A percentile compares a stretch with the other conserved stretches of the same genome.
phyloP scores from a whole-genome alignment of 2,329 filamentous ascomycete genomes.

The Talaromyces sp. region DNA sequence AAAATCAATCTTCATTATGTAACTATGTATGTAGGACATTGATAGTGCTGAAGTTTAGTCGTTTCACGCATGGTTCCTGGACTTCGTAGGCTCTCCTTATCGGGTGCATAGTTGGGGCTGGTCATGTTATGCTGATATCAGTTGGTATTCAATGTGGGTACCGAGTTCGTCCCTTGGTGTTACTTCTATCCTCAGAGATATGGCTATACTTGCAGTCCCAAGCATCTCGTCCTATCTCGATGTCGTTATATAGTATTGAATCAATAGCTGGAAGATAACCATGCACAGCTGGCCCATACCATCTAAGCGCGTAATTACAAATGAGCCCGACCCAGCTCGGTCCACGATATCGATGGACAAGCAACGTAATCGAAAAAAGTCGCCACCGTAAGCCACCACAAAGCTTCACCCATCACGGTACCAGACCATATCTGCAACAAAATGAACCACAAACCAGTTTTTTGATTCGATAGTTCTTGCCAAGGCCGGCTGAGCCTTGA shows the following conservation, averaged over 20 bases:
- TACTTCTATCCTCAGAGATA: background rate
- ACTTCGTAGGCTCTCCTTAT: background rate
- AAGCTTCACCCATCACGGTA: background rate
- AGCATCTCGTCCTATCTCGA: background rate
- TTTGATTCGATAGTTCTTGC: background rate
- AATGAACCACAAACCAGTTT: background rate
- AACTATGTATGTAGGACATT: background rate
- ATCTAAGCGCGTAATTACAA: background rate
- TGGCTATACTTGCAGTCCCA: background rate
- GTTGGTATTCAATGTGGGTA: background rate
- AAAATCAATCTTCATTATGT: background rate
- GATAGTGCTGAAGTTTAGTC: background rate
- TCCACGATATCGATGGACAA: background rate
- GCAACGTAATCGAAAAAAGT: background rate
- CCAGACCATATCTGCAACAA: background rate
- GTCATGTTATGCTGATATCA: background rate
- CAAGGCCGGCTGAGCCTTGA: background rate
- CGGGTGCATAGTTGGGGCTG: background rate
- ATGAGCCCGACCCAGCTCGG: background rate
- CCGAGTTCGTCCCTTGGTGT: background rate
- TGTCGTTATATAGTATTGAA: background rate
- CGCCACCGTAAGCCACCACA: background rate
- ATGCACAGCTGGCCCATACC: background rate
- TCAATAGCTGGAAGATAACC: background rate
- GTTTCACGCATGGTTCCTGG: background rate